These are phyloP conservation scores for Thermochaetoides thermophila DNA, from an alignment of 495 filamentous ascomycete species.

Conservation along the genomic window DNA sequence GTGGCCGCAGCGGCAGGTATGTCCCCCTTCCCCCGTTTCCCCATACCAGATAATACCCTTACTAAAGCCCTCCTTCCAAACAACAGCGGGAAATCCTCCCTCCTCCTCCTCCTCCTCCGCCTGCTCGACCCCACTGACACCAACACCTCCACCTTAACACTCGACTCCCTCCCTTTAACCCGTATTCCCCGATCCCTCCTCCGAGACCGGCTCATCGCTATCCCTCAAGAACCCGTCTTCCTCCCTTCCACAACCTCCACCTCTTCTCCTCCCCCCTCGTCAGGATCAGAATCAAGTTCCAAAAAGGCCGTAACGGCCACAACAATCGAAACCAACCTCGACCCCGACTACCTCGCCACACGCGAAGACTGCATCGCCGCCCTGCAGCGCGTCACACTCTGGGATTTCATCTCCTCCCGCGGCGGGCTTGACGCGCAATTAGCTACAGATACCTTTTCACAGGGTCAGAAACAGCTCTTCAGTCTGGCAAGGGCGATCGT, in stretches of 20 bases:
- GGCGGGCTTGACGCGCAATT: conserved; percentile 39
- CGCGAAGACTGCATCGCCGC: conserved; percentile 30
- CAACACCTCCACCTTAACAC: conserved; percentile 28
- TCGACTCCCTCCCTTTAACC: conserved; percentile 10
- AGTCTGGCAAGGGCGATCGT: conserved; percentile 48
- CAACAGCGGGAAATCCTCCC: conserved; percentile 65
- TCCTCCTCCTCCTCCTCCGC: conserved; percentile 83
- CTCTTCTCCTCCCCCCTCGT: too few species aligned
- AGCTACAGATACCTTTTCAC: conserved; percentile 35
- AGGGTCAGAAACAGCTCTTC: conserved; percentile 51
- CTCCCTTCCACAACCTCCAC: conserved; percentile 35
- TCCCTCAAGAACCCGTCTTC: conserved; percentile 45
- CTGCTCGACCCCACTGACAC: conserved; percentile 56
- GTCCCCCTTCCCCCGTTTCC: neutral
- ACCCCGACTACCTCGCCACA: conserved; percentile 19
- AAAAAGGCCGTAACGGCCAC: too few species aligned
- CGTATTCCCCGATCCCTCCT: conserved; percentile 8
- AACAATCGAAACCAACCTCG: conserved; percentile 28
- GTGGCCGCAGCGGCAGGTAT: conserved; percentile 14
- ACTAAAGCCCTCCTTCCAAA: neutral
- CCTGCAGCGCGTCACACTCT: conserved; percentile 35
- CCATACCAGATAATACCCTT: neutral
- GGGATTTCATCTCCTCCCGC: conserved; percentile 31
- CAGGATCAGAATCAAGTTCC: too few species aligned
- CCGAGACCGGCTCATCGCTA: conserved; percentile 12